Evolutionary conservation across 495 filamentous ascomycete species (phyloP).

Genomic region (Xylaria bambusicola): DNA sequence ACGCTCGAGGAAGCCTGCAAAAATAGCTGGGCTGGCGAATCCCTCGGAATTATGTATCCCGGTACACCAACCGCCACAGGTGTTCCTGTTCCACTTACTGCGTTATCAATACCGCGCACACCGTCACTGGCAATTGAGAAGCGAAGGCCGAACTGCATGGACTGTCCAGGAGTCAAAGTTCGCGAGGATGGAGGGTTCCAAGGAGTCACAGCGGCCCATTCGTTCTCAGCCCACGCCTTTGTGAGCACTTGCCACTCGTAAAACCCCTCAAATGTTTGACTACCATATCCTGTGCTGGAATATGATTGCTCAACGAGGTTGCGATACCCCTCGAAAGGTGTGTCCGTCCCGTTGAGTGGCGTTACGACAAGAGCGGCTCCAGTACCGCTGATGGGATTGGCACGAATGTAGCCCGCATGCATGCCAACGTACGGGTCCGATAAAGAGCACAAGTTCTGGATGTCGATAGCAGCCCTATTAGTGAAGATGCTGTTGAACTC

Average conservation of each 20-base stretch:
- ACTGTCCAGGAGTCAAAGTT: constrained; percentile 41
- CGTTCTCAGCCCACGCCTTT: constrained; percentile 49
- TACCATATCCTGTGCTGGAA: constrained; percentile 40
- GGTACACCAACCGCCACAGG: constrained; percentile 50
- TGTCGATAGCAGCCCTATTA: constrained; percentile 44
- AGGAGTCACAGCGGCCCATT: constrained; percentile 46
- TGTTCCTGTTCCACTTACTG: constrained; percentile 38
- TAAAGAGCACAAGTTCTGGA: constrained; percentile 44
- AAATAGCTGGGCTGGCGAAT: constrained; percentile 42
- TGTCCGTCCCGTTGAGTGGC: constrained; percentile 42
- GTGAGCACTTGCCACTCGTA: constrained; percentile 56
- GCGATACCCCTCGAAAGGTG: constrained; percentile 52
- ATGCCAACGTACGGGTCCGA: constrained; percentile 56
- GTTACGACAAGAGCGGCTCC: constrained; percentile 52
- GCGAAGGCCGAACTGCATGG: constrained; percentile 44
- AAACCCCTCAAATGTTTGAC: constrained; percentile 54
- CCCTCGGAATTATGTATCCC: constrained; percentile 50
- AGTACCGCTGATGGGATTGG: constrained; percentile 44
- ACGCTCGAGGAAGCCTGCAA: constrained; percentile 34
- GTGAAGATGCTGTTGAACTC: constrained; percentile 61
- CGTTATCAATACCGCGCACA: constrained; percentile 43
- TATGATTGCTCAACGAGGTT: constrained; percentile 42
- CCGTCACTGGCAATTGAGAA: constrained; percentile 44
- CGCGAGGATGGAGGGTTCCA: constrained; percentile 52
- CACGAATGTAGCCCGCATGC: constrained; percentile 53